A percentile compares a stretch with the other conserved stretches of the same genome.
These are phyloP conservation scores for Microdochium bolleyi DNA, from an alignment of 2,329 filamentous ascomycete genomes.

Conservation along the genomic window DNA sequence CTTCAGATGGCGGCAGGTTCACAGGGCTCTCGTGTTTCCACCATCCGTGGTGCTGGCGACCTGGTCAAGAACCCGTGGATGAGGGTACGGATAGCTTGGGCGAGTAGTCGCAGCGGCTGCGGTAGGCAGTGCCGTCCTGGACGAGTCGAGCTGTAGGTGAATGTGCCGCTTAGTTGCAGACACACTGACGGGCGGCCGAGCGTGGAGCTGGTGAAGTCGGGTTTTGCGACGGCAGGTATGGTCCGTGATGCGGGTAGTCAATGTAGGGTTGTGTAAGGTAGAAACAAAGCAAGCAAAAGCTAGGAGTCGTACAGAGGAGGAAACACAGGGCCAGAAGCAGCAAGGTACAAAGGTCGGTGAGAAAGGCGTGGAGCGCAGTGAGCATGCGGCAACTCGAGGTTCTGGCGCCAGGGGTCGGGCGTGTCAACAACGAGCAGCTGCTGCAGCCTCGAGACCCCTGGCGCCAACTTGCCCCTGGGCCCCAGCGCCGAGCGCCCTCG, in stretches of 20 bases:
- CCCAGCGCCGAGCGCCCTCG: not conserved
- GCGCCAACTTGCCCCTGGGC: not conserved
- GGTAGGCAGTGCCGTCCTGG: no score
- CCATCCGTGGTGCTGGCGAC: not conserved
- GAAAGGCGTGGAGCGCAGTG: not conserved
- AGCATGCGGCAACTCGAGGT: not conserved
- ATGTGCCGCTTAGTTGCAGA: no score
- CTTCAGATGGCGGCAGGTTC: no score
- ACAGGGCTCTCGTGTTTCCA: not conserved
- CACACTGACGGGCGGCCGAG: not conserved
- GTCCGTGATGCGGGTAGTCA: not conserved
- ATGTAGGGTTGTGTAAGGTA: not conserved
- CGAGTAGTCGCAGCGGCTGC: no score
- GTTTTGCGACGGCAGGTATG: not conserved
- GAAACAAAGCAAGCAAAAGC: not conserved
- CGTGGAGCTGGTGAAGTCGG: not conserved
- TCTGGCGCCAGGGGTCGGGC: not conserved
- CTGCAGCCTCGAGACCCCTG: not conserved
- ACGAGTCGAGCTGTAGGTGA: no score
- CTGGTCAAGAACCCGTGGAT: no score
- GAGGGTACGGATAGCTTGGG: no score
- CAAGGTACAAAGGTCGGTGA: not conserved
- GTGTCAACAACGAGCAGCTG: not conserved
- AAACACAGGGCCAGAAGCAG: not conserved
- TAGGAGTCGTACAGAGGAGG: not conserved